Base-by-base conservation (phyloP, 2,329 filamentous ascomycete genomes). In the Colletotrichum godetiae region DNA sequence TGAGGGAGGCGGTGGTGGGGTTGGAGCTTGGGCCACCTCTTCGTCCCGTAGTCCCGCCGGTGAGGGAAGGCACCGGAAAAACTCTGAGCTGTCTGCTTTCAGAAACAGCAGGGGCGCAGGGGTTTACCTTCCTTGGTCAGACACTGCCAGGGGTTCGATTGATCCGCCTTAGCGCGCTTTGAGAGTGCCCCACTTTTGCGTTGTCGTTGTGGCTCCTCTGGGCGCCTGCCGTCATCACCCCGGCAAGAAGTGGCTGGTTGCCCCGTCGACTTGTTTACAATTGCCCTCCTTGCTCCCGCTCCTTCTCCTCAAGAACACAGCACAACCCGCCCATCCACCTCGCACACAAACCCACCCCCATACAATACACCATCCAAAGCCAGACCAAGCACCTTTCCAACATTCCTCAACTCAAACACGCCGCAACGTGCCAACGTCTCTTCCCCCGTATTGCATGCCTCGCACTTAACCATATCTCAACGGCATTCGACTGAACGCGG, bases 221-320 rank as follows among this genome's bases (percentile, higher is more conserved):
- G 62, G 62, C 56, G 61, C 62, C 68, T 74, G 72, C 72, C 72
- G 68, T 74, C 72, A 74, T 74, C 72, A 74, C 72, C 72, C 72
- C 68, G 62, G 72, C 67, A 72, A 72, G 62, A 74, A 72, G 72
- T 74, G 72, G 72, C 72, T 74, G 59, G 76, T 77, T 77, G 76
- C 76, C 75, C 75, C 60, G 76, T 74, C 76, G 75, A 77, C 76
- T 74, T 77, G 76, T 77, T 77, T 77, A 77, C 76, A 69, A 68
- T 68, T 71, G 72, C 68, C 58, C 72, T 72, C 68, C 68, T 68
- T 74, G 62, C 68, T 68, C 68, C 72, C 68, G 62, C 64, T 57
- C 68, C 64, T 57, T 69, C 68, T 73, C 68, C 72, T 74, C 72
- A 74, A 74, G 72, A 74, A 74, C 62, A 69, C 59, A 71, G 68